A percentile compares a stretch with the other conserved stretches of the same genome.
Conservation (phyloP, 164 flowering plant species). For the Dillenia turbinata region DNA sequence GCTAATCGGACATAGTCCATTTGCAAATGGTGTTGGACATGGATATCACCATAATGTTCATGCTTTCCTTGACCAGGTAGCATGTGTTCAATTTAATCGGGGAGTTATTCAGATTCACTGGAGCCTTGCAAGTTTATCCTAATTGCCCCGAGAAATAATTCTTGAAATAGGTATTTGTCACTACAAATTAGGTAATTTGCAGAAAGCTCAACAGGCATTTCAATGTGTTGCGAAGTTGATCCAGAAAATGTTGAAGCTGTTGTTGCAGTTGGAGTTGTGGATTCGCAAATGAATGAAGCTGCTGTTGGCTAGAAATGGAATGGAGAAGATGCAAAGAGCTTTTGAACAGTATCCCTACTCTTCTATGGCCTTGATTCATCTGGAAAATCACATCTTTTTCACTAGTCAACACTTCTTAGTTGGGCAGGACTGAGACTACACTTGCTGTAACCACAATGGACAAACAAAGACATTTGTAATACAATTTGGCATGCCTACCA, state of each 20-base stretch:
- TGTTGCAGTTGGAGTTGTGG: conserved; percentile 84
- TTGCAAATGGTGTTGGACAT: conserved; percentile 85
- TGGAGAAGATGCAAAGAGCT: conserved; percentile 86
- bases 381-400: conserved; percentile 96
- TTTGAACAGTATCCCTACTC: conserved; percentile 94
- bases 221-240: conserved; percentile 82
- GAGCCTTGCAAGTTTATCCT: conserved; percentile 88
- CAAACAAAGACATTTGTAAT: conserved; percentile 90
- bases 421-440: conserved; percentile 96
- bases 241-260: conserved; percentile 96
- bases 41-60: conserved; percentile 84
- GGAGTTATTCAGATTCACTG: conserved; percentile 71
- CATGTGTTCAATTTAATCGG: conserved; percentile 84
- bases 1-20: conserved; percentile 32
- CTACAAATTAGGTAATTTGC: conserved; percentile 76
- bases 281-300: conserved; percentile 87
- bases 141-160: conserved; percentile 76
- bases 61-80: conserved; percentile 99
- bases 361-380: conserved; percentile 82
- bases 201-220: conserved; percentile 85
- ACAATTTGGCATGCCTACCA: conserved; percentile 94
- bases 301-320: conserved; percentile 65
- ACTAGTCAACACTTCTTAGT: conserved; percentile 98
- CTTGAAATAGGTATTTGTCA: conserved; percentile 93
- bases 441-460: conserved; percentile 91